A percentile compares a stretch with the other conserved stretches of the same genome.
These are phyloP conservation scores for Carex kokanica DNA, from an alignment of 176 grass and related monocot genomes.

Conservation along the genomic window DNA sequence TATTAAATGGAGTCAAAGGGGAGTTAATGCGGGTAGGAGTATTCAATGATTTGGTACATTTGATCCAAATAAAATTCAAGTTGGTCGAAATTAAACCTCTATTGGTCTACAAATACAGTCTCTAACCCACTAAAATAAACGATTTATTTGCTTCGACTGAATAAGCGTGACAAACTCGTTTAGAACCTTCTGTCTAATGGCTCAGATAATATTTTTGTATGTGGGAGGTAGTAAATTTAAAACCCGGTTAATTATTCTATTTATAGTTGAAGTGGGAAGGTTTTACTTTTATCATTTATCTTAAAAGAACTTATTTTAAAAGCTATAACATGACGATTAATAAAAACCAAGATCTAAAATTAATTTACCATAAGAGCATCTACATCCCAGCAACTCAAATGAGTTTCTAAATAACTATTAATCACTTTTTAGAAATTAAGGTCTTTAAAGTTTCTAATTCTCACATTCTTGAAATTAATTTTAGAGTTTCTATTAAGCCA, in stretches of 20 bases:
- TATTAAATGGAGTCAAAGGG: background rate
- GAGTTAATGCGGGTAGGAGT: background rate
- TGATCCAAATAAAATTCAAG: background rate
- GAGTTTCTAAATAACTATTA: too few species aligned
- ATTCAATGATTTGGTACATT: background rate
- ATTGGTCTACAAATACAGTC: background rate
- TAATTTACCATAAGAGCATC: background rate
- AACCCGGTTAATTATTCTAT: too few species aligned
- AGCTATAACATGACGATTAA: background rate
- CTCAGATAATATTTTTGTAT: too few species aligned
- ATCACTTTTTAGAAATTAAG: too few species aligned
- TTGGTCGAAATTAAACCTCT: background rate
- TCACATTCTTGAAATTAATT: too few species aligned
- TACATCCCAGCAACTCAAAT: too few species aligned
- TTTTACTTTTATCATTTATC: too few species aligned
- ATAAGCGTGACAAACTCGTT: background rate
- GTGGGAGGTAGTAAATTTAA: too few species aligned
- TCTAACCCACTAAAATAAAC: background rate
- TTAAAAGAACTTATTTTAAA: background rate
- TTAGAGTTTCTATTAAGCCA: too few species aligned
- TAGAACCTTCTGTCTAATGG: too few species aligned
- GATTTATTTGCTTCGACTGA: background rate
- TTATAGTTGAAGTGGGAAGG: too few species aligned
- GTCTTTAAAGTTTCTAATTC: too few species aligned
- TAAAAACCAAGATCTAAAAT: background rate